Percentiles rank a stretch among this genome's conserved stretches.
These are phyloP conservation scores for Nigrospora oryzae DNA, from an alignment of 2,329 filamentous ascomycete genomes.

Conservation along the genomic window DNA sequence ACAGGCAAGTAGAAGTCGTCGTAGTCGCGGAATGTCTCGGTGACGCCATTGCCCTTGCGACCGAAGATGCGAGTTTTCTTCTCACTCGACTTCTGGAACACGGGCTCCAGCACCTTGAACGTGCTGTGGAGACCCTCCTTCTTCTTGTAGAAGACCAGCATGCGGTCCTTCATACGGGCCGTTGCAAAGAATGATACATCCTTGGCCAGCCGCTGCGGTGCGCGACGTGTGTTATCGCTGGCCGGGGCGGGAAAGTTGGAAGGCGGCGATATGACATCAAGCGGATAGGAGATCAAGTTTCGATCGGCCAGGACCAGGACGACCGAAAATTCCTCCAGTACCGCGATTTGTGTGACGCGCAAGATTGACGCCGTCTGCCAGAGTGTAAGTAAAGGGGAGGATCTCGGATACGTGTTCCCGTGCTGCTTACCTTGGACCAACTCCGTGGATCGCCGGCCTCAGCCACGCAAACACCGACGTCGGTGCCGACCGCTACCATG, in stretches of 20 bases:
- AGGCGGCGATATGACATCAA: constrained; percentile 70
- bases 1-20: constrained; percentile 98
- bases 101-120: constrained; percentile 94
- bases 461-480: constrained; percentile 86
- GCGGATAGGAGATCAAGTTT: constrained; percentile 83
- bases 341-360: constrained; percentile 83
- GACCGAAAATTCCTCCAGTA: constrained; percentile 91
- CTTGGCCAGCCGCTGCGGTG: constrained; percentile 86
- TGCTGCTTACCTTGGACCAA: constrained; percentile 67
- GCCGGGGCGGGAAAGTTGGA: constrained; percentile 52
- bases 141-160: constrained; percentile 94
- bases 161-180: constrained; percentile 93
- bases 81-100: constrained; percentile 85
- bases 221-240: constrained; percentile 68
- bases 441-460: constrained; percentile 83
- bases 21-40: constrained; percentile 95
- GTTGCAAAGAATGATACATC: constrained; percentile 97
- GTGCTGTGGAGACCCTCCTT: constrained; percentile 86
- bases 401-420: neutral
- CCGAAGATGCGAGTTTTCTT: constrained; percentile 65
- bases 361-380: constrained; percentile 63
- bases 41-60: constrained; percentile 56
- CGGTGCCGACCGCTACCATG: constrained; percentile 90
- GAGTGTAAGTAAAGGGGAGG: constrained; percentile 7
- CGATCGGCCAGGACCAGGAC: constrained; percentile 89